Evolutionary conservation across 768 basidiomycete species (phyloP), one percentile per base, ranked within the genome.

Genomic region (Dioszegia hungarica): DNA sequence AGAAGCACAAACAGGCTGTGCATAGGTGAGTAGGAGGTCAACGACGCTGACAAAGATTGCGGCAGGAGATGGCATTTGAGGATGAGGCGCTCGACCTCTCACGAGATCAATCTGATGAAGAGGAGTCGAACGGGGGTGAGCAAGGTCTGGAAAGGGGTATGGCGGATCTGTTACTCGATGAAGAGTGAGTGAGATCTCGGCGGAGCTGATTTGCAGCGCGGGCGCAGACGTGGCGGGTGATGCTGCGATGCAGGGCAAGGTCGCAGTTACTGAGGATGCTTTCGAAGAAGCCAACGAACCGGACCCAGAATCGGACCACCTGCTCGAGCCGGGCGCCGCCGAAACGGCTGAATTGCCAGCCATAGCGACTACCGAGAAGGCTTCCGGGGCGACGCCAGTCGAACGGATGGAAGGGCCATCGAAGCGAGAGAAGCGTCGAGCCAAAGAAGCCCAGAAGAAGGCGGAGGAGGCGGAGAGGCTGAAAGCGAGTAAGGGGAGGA

Each of bases 1-100:
- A 88, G 77, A 95, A 91, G 75, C 95, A 99, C 68, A 72, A 88
- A 72, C 89, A 87, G 75, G 89, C 91, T 60, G 84, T 98, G 12
- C 89, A 89, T 68, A 80, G 79, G 79, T 79, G 54, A 47, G 79
- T 70, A 2, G 5, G 15, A 8, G 22, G 2, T 15, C 20, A 27
- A 14, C 14, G 4, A 31, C 5, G 15, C 5, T 51, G 36, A 51
- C 3, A 3, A 56, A 80, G 79, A 62, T 70, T 99, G 57, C 84
- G 83, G 73, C 79, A 80, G 64, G 83, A 88, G 66, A 95, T 99
- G 88, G 71, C 79, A 62, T 77, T 79, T 54, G 90, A 97, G 64
- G 81, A 89, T 57, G 82, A 83, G 48, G 83, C 81, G 59, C 73
- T 95, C 3, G 85, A 80, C 0, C 76, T 89, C 4, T 47, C 50